Evolutionary conservation across 148 eudicot genomes (phyloP), one percentile per base, ranked within the genome.

Genomic region (Silene conica): DNA sequence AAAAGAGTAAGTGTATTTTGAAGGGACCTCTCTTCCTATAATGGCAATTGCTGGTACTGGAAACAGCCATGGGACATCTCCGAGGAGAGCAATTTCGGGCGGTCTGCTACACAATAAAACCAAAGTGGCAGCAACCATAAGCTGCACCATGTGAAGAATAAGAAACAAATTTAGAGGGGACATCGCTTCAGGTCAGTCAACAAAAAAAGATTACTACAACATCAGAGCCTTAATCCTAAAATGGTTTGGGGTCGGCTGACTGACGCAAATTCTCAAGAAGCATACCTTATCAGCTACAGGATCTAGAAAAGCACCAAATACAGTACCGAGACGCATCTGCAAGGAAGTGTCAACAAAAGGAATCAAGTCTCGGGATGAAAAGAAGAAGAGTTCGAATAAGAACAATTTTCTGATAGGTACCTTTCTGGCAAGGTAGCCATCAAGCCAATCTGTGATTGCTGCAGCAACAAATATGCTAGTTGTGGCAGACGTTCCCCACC

Each of bases 371-470:
- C 20, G 50, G 34, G 68, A 63, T 56, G 64, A 19, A 58, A 8
- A 72, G 26, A 57, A 60, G 59, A 22, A 77, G n/a, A n/a, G 14
- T 9, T 43, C 22, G 22, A 48, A n/a, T n/a, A 60, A 71, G 22
- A 64, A 6, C 63, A 19, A 2, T 23, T 55, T 25, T 52, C 45
- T 4, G 28, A 65, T 23, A 46, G 16, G 71, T 80, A 95, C 99
- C 93, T 82, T 92, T 59, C 99, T 78, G 61, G 99, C 99, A 87
- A 95, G 87, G 79, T 92, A 92, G 46, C 99, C 99, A 83, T 95
- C 99, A 78, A 95, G 97, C 99, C 99, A 95, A 86, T 95, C 97
- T 20, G 99, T 95, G 73, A 92, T 81, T 70, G 99, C 92, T 61
- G 99, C 97, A 65, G 85, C 88, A 72, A 95, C 77, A 72, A 95